Conservation (phyloP, 192 early-diverging fungal genomes). For the Podila epigama region DNA sequence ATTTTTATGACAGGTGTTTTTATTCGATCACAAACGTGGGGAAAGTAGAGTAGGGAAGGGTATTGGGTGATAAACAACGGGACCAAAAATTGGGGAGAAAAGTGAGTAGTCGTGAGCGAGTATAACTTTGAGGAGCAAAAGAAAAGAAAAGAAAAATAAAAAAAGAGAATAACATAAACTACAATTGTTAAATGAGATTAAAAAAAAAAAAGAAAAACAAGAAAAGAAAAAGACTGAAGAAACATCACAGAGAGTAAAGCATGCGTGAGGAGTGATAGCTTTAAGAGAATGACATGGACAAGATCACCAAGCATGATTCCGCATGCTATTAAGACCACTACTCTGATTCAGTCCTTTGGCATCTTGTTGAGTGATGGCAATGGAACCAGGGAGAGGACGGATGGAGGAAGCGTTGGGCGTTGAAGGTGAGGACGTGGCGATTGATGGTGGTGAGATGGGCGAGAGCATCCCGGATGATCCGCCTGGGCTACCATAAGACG, state of each 20-base stretch:
- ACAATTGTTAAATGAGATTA: background rate
- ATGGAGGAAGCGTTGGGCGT: constrained; percentile 1
- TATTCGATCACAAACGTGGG: too few species aligned
- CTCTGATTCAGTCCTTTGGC: too few species aligned
- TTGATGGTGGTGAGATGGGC: constrained; percentile 35
- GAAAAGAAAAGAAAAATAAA: background rate
- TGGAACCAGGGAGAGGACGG: constrained; percentile 7
- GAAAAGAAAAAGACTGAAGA: background rate
- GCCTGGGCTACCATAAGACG: constrained; percentile 11
- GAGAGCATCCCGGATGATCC: constrained; percentile 30
- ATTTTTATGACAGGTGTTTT: too few species aligned
- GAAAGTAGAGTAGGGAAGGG: too few species aligned
- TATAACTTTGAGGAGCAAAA: too few species aligned
- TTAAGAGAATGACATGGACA: background rate
- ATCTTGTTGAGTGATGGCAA: constrained; percentile 22
- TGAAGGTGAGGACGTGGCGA: constrained; percentile 13
- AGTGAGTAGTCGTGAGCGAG: too few species aligned
- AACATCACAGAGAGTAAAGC: background rate
- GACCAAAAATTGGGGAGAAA: background rate
- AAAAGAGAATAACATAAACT: background rate
- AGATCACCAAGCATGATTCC: too few species aligned
- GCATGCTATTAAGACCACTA: too few species aligned
- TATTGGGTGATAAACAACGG: background rate
- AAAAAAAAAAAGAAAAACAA: background rate
- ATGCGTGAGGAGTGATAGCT: background rate